Base-by-base conservation (phyloP, 306 rosid genomes). In the Acacia acuminata region DNA sequence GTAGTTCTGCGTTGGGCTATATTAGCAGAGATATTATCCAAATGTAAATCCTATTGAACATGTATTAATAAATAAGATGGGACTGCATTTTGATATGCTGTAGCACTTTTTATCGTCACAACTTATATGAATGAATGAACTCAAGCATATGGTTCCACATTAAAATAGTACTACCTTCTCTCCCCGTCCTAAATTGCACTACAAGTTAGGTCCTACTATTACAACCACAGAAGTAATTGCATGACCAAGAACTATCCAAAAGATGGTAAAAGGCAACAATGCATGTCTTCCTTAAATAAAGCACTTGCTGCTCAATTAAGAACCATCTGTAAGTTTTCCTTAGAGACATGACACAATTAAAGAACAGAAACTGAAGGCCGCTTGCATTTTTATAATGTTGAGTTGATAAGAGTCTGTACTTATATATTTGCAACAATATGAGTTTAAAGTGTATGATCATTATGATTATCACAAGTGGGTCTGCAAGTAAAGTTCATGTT, bases 171-270 rank as follows among this genome's bases (percentile, higher is more conserved):
- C 42, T 38, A 38, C 42, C 8, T 38, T 36, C 40, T 36, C 0
- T 36, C 7, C 1, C 40, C 7, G 1, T 36, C 40, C 0, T 6
- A 6, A 38, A 38, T 5, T 6, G 2, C 8, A 6, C 42, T 38
- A 38, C 7, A 36, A 36, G 1, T 7, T 36, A 38, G 7, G 0
- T 38, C 8, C 8, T 6, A 38, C 0, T 1, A 0, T 38, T 38
- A 6, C 2, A 1, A 38, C 42, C 2, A 1, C 8, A 6, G 42
- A 38, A 38, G 0, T 90, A 94, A 38, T 89, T 89, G 78, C 96
- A 92, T 51, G 98, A 90, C 80, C 97, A 93, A 81, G 87, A 78
- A 27, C 96, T 95, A 86, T 93, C 95, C 25, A 19, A 6, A 20
- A 53, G 7, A 19, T 53, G 60, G 24, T 19, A 53, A 16, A 55